Evolutionary conservation across 192 early-diverging fungal genomes (phyloP), one percentile per base, ranked within the genome.

Genomic region (Backusella macrospora): DNA sequence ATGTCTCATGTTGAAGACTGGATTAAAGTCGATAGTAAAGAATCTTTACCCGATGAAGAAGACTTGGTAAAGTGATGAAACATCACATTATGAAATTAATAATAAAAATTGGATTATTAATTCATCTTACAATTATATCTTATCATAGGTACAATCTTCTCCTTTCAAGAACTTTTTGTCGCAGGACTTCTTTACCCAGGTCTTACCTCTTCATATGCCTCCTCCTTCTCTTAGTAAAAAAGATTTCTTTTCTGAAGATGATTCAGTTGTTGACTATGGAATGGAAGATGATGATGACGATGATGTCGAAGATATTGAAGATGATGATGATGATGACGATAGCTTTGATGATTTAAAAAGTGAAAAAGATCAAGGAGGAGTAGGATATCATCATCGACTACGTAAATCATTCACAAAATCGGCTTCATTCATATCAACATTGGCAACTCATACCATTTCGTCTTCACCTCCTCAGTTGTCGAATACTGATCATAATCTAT

Each of bases 1-100:
- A 78, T 78, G 76, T 78, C 71, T 7, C 76, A 78, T 63, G 67
- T 78, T 2, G 76, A 78, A 55, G 69, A 78, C 37, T 78, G 76
- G 76, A 45, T 78, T 7, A 67, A 62, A 40, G 76, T 78, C 1
- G 76, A 78, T 29, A 77, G 76, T 73, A 78, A 78, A 73, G 76
- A 78, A 48, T 68, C 72, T 68, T 45, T 78, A 37, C 76, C 76
- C 13, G 76, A 78, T 42, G 76, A 78, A 65, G 65, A 78, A 48
- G 76, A 78, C n/a, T 49, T 78, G 67, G 76, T 78, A 69, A 69
- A 65, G 52, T 26, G 7, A 4, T 15, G 47, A 26, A 15, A 34
- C 18, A n/a, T 10, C 23, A 52, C 15, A 59, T 52, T 29, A 74
- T 12, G 10, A 34, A 18, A 7, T 3, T 45, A 14, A 34, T 67